phyloP scores from a whole-genome alignment of 2,329 filamentous ascomycete genomes.

The Cladosporium cucumerinum region DNA sequence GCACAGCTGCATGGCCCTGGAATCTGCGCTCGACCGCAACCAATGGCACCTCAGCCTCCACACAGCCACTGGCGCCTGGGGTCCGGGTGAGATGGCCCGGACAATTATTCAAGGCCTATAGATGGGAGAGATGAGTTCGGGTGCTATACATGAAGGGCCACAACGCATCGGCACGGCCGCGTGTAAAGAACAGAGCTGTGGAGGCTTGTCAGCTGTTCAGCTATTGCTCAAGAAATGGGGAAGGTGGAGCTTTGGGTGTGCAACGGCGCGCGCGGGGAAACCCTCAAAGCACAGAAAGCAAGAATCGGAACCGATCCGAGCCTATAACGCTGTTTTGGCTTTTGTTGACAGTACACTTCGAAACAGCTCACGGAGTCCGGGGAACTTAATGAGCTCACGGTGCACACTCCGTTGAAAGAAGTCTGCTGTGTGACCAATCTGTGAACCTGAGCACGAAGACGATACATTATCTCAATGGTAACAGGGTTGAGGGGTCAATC shows the following conservation, averaged over 20 bases:
- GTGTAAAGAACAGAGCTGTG: not conserved
- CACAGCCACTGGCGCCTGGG: slow-evolving; percentile 2
- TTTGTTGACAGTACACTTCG: not conserved
- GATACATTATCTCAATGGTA: not conserved
- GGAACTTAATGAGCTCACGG: not conserved
- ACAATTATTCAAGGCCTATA: not conserved
- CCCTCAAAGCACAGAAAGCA: not conserved
- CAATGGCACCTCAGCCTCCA: not conserved
- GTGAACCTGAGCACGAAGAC: not conserved
- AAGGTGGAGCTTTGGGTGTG: not conserved
- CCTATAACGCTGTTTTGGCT: slow-evolving; percentile 1
- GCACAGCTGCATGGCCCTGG: not conserved
- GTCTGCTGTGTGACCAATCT: not conserved
- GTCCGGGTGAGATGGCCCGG: not conserved
- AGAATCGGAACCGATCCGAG: not conserved
- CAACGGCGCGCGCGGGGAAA: not conserved
- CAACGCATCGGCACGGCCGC: not conserved
- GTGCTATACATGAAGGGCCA: not conserved
- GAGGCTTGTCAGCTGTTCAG: not conserved
- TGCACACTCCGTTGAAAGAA: not conserved
- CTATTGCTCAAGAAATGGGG: not conserved
- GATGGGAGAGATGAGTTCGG: not conserved
- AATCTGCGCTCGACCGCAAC: slow-evolving; percentile 12
- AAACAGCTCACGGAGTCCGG: not conserved
- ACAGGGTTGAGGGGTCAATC: not conserved